Evolutionary conservation across 495 filamentous ascomycete species (phyloP).

Genomic region (Aspergillus olivimuriae): DNA sequence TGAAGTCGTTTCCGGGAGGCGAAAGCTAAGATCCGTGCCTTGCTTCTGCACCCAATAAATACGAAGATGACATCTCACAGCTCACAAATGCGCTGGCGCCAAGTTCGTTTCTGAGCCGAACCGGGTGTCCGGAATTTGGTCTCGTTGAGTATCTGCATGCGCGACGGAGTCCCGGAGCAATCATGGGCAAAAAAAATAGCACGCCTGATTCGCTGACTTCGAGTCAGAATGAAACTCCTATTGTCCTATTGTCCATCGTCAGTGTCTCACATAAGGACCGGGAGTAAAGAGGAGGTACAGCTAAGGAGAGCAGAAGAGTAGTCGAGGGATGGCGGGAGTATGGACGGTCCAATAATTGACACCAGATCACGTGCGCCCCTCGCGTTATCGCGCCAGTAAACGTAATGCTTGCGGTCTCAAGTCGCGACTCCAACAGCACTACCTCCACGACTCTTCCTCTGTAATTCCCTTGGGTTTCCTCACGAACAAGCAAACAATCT

Average conservation of each 20-base stretch:
- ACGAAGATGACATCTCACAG: conserved; percentile 14
- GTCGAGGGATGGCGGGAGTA: background rate
- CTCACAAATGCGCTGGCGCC: conserved; percentile 1
- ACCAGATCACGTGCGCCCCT: background rate
- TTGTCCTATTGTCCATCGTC: too few species aligned
- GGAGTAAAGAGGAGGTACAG: too few species aligned
- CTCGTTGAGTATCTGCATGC: too few species aligned
- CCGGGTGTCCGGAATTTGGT: background rate
- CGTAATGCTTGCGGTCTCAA: background rate
- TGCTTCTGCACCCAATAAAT: conserved; percentile 3
- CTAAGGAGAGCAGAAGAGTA: too few species aligned
- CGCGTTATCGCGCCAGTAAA: background rate
- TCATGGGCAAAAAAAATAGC: too few species aligned
- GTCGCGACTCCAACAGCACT: conserved; percentile 1
- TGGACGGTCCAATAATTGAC: background rate
- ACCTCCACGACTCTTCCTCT: background rate
- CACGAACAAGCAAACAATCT: too few species aligned
- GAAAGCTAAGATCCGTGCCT: conserved; percentile 10
- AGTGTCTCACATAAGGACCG: too few species aligned
- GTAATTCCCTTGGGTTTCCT: background rate
- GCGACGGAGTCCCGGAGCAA: too few species aligned
- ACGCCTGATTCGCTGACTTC: too few species aligned
- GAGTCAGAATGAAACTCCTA: too few species aligned
- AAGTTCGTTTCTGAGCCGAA: background rate
- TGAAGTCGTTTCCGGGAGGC: background rate